Evolutionary conservation across 1,284 basidiomycete species (phyloP).

Genomic region (Pseudozyma thailandica): DNA sequence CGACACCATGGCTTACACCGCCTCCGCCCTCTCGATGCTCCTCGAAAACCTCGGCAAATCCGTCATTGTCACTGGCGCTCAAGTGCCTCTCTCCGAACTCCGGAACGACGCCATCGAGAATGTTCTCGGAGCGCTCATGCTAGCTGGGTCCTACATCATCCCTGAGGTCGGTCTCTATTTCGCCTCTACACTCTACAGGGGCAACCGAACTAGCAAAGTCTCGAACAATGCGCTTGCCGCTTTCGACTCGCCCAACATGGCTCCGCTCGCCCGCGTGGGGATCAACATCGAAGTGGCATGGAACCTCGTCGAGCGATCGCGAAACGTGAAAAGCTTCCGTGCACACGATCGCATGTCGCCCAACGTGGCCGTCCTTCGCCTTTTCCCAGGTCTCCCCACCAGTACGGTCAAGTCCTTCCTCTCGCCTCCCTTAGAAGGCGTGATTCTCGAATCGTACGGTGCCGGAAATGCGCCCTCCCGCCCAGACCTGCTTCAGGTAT

Average conservation of each 20-base stretch:
- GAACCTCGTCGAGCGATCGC: constrained; percentile 74
- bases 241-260: constrained; percentile 85
- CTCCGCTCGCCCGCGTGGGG: constrained; percentile 83
- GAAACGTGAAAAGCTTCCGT: constrained; percentile 78
- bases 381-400: constrained; percentile 82
- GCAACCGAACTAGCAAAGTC: constrained; percentile 80
- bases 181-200: constrained; percentile 85
- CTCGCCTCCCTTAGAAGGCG: constrained; percentile 66
- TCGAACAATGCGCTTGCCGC: constrained; percentile 87
- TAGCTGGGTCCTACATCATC: constrained; percentile 89
- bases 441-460: constrained; percentile 88
- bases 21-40: constrained; percentile 75
- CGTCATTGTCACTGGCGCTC: constrained; percentile 86
- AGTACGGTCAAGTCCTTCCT: constrained; percentile 61
- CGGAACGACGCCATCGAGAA: constrained; percentile 77
- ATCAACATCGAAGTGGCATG: constrained; percentile 76
- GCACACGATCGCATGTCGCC: constrained; percentile 74
- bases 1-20: constrained; percentile 72
- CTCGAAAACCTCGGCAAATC: constrained; percentile 90
- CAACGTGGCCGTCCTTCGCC: constrained; percentile 70
- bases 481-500: constrained; percentile 71
- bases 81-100: constrained; percentile 87
- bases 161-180: constrained; percentile 84
- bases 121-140: constrained; percentile 80
- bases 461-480: constrained; percentile 74